A percentile compares a stretch with the other conserved stretches of the same genome.
phyloP scores from a whole-genome alignment of 1,284 basidiomycete species.

The Trichosporon inkin region DNA sequence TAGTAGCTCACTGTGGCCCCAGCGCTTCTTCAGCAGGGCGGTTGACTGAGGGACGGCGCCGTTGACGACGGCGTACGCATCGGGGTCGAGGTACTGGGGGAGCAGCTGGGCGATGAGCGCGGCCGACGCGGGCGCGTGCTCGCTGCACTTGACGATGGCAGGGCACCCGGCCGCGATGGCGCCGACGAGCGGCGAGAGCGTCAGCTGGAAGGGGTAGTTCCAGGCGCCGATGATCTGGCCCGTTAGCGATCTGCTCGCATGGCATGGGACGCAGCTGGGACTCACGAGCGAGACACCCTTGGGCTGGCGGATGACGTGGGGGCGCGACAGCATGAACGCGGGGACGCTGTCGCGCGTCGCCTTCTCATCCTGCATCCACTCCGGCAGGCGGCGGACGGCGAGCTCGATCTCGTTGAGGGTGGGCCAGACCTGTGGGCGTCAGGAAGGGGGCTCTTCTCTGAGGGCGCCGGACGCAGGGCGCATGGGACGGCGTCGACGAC shows the following conservation, averaged over 20 bases:
- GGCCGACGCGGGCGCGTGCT: conserved; percentile 64
- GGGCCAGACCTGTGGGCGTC: conserved; percentile 42
- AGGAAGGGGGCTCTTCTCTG: not conserved
- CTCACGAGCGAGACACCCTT: conserved; percentile 68
- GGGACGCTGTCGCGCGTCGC: conserved; percentile 55
- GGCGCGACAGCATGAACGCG: conserved; percentile 56
- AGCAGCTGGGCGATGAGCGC: conserved; percentile 68
- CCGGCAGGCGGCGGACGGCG: conserved; percentile 64
- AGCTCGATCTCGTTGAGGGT: conserved; percentile 61
- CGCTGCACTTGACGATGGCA: conserved; percentile 73
- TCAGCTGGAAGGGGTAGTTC: conserved; percentile 59
- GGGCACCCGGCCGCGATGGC: conserved; percentile 79
- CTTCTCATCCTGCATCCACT: conserved; percentile 69
- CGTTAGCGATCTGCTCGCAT: conserved; percentile 16
- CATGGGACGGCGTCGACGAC: not conserved
- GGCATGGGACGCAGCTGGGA: no score
- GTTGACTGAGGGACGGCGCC: conserved; percentile 72
- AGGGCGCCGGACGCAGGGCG: not conserved
- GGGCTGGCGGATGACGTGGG: conserved; percentile 66
- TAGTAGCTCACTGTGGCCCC: conserved; percentile 70
- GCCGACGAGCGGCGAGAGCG: conserved; percentile 60
- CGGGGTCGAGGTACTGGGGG: conserved; percentile 74
- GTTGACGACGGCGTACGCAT: conserved; percentile 67
- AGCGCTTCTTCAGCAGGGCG: conserved; percentile 71
- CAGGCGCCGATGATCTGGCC: conserved; percentile 45